Evolutionary conservation across 805 yeast genomes (phyloP), one percentile per base, ranked within the genome.

Genomic region (Blastobotrys peoriensis): DNA sequence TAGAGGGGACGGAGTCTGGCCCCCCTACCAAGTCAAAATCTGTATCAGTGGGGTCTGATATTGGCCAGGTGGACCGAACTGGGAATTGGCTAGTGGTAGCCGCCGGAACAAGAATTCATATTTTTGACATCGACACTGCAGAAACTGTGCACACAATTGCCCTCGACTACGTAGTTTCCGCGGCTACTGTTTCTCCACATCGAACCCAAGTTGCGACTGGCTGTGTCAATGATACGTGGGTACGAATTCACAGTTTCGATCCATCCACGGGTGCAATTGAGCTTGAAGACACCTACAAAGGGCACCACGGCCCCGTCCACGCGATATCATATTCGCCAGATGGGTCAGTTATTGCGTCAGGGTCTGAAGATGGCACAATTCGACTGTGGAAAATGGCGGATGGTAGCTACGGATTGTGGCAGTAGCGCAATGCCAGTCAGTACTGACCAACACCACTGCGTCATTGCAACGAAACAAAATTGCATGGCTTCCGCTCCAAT

Each of bases 331-430:
- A 91, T 61, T 95, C 97, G 36, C 95, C 88, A 57, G 84, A 78
- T 51, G 73, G 79, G 35, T 68, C 78, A 3, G 71, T 81, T 8
- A 72, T 89, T 43, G 98, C 96, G 3, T 81, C 93, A 43, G 94
- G 96, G 2, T 83, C 95, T n/a, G 94, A 98, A 96, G 98, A 93
- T 65, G 86, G 86, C 53, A 91, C 98, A 3, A 79, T 91, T 17
- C 73, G 98, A 52, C 71, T 93, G n/a, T 93, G 98, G 98, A 83
- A 82, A 59, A 79, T 89, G 36, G 46, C 41, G 8, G 39, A 37
- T 6, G 64, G 57, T 2, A 52, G 59, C 3, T 62, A 59, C 35
- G 67, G 66, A 2, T 45, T 62, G 34, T 62, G 66, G 66, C 21
- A 34, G 6, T 23, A 34, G 37, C 37, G 19, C 15, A n/a, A n/a